These are phyloP conservation scores for Mycena latifolia DNA, from an alignment of 768 basidiomycete species.

Conservation along the genomic window DNA sequence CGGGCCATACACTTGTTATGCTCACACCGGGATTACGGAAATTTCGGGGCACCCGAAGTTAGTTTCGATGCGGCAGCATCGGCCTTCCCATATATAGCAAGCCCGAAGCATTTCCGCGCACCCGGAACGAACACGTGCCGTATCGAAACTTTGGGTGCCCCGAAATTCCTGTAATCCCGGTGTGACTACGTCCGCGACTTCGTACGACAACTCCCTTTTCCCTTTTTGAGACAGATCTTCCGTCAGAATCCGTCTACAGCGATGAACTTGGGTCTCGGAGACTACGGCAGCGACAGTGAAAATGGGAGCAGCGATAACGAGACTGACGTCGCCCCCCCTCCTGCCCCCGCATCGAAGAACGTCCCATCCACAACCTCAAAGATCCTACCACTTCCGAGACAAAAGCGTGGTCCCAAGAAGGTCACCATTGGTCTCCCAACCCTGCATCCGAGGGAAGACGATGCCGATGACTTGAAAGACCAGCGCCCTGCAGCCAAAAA, in stretches of 20 bases:
- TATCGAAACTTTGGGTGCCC: too few relatives aligned
- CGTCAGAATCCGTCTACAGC: not conserved
- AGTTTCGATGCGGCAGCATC: too few relatives aligned
- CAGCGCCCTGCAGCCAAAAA: conserved; percentile 72
- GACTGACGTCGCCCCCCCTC: conserved; percentile 15
- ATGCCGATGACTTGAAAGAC: conserved; percentile 51
- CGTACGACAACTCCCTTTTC: conserved; percentile 18
- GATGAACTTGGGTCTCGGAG: conserved; percentile 80
- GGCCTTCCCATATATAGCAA: too few relatives aligned
- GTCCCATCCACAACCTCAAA: conserved; percentile 24
- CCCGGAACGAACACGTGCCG: too few relatives aligned
- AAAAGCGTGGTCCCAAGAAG: conserved; percentile 66
- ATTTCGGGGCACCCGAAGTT: too few relatives aligned
- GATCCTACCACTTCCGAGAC: conserved; percentile 44
- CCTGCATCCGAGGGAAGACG: conserved; percentile 51
- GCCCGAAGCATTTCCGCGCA: too few relatives aligned
- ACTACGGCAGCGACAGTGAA: conserved; percentile 81
- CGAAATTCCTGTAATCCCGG: too few relatives aligned
- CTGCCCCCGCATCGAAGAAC: conserved; percentile 5
- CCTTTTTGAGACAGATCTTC: too few relatives aligned
- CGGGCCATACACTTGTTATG: too few relatives aligned
- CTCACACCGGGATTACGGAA: too few relatives aligned
- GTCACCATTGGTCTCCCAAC: conserved; percentile 71
- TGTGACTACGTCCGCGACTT: too few relatives aligned
- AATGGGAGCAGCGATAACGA: conserved; percentile 64